Conservation (phyloP, 2,329 filamentous ascomycete genomes). For the Cordyceps farinosa region DNA sequence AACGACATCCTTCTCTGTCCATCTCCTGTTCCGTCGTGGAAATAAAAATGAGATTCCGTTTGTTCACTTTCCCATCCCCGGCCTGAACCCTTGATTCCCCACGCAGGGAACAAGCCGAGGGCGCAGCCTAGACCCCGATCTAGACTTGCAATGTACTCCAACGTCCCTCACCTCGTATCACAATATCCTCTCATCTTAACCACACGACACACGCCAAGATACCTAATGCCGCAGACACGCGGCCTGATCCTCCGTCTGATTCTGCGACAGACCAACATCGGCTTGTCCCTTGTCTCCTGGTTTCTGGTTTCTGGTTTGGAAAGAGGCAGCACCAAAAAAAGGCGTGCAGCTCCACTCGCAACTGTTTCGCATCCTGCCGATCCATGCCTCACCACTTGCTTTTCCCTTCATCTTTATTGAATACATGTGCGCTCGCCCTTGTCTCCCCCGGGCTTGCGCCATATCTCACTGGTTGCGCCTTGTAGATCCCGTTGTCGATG, state of each 20-base stretch:
- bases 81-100: too few relatives aligned
- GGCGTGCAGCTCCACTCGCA: not conserved
- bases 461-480: not conserved
- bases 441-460: not conserved
- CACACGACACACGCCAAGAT: slow-evolving; percentile 2
- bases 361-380: slow-evolving; percentile 5
- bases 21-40: too few relatives aligned
- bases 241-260: not conserved
- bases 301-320: slow-evolving; percentile 12
- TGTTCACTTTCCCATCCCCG: too few relatives aligned
- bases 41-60: too few relatives aligned
- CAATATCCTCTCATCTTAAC: not conserved
- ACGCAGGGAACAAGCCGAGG: too few relatives aligned
- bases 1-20: too few relatives aligned
- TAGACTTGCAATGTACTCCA: too few relatives aligned
- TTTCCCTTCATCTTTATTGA: not conserved
- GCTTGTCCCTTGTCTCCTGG: not conserved
- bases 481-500: not conserved
- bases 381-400: not conserved
- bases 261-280: not conserved
- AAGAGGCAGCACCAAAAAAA: not conserved
- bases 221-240: not conserved
- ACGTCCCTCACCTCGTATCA: too few relatives aligned
- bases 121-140: too few relatives aligned
- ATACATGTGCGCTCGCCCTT: not conserved